Evolutionary conservation across 2,329 filamentous ascomycete species (phyloP), one percentile per base, ranked within the genome.

Genomic region (Claviceps maximensis): DNA sequence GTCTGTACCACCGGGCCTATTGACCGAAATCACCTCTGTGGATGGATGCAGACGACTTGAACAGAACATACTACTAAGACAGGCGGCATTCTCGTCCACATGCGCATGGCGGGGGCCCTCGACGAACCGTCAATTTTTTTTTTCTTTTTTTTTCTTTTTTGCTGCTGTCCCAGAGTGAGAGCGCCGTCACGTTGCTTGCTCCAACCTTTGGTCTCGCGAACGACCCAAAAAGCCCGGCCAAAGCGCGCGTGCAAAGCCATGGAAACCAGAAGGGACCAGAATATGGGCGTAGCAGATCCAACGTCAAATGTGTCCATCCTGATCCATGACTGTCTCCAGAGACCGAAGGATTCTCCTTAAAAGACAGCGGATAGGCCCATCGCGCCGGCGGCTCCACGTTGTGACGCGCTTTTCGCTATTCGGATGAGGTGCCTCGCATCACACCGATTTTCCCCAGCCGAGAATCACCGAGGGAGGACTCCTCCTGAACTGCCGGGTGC

Each of bases 381-480:
- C 25, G 27, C 46, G 19, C 46, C 46, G 29, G 36, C 27, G 46
- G 36, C 29, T 21, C 46, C 27, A 33, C 46, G 46, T 47, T 47
- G 27, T 31, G 46, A 47, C 46, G 46, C 46, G 27, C 27, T 36
- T n/a, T n/a, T 27, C 15, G 21, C n/a, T n/a, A 47, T 47, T 36
- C 46, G 46, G 46, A 48, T 36, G 46, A 48, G 31, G 46, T 48
- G 46, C 31, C 46, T 48, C 46, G 46, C 29, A 36, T 36, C 46
- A 48, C 31, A 36, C 25, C 46, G n/a, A 36, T 17, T n/a, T 21
- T 21, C 46, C 29, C 29, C 44, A 31, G 44, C 17, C 17, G 25
- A 47, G 25, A 47, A 25, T 44, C 41, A 44, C 41, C 41, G 33
- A 13, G 33, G 13, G 33, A 13, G 33, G 13, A 36, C 33, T 23